Base-by-base conservation (phyloP, 805 yeast genomes). In the Metschnikowia baotianmanensis region DNA sequence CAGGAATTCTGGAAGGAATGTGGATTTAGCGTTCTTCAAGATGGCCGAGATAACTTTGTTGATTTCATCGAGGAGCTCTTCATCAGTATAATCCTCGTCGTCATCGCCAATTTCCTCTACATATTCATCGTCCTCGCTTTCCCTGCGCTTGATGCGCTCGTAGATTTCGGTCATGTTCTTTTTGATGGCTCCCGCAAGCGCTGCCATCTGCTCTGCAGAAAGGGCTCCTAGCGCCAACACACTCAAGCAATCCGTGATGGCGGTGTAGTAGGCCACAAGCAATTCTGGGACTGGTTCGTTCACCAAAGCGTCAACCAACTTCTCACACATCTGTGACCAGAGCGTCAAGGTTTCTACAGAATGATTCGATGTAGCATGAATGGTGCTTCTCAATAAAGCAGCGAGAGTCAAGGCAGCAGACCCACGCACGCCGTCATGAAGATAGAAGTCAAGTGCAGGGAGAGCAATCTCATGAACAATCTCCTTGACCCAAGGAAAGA, bases 371-470 rank as follows among this genome's bases (percentile, higher is more conserved):
- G 77, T 72, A 12, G 79, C 79, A 32, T 63, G 67, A n/a, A 76
- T 74, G 3, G 83, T 72, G 48, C 86, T 79, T 40, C 77, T 66
- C 45, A 93, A 67, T 39, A 91, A 68, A 4, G 88, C 80, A 2
- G 97, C 89, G 55, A 90, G 79, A 5, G 90, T 75, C 46, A 82
- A 76, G 2, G 96, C 90, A 33, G 96, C 89, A n/a, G 91, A 78
- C 20, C 85, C 87, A 52, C 98, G 80, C 5, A 91, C 98, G 27
- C 95, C 96, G 61, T 89, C 96, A 59, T 89, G 96, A 55, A 90
- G 76, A 59, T 86, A 89, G 60, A 91, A 93, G 58, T 83, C 93
- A 42, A 93, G 72, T 3, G 96, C 88, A 6, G 98, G 98, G 21
- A 89, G 68, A 8, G 88, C 84, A 51, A 93, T 80, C 27, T 86